These are phyloP conservation scores for Melaleuca alternifolia DNA, from an alignment of 345 rosid species.

Conservation along the genomic window DNA sequence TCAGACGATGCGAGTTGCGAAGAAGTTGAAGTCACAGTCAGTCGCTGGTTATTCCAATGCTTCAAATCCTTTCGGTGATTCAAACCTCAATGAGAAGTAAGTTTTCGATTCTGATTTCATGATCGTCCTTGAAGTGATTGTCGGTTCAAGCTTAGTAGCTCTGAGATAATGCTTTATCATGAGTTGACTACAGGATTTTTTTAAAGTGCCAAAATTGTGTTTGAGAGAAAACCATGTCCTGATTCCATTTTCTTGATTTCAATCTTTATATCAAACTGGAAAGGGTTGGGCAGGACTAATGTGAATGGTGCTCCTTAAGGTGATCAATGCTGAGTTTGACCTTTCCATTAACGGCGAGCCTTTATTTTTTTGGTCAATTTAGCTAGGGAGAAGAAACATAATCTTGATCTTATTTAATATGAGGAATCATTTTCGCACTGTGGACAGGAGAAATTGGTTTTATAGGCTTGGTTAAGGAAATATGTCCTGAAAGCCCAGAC, in stretches of 20 bases:
- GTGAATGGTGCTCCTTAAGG: too few species aligned
- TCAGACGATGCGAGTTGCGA: slow-evolving; percentile 66
- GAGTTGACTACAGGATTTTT: not conserved
- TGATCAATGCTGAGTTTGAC: too few species aligned
- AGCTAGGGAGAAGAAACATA: too few species aligned
- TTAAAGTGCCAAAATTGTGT: not conserved
- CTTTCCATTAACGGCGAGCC: too few species aligned
- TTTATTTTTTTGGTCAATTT: too few species aligned
- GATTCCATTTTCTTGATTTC: not conserved
- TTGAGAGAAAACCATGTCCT: not conserved
- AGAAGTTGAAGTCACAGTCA: slow-evolving; percentile 63
- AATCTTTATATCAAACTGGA: not conserved
- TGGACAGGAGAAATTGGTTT: not conserved
- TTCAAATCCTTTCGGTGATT: slow-evolving; percentile 95
- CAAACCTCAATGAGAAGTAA: slow-evolving; percentile 84
- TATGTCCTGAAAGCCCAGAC: too few species aligned
- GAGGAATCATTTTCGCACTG: not conserved
- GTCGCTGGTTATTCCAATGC: slow-evolving; percentile 89
- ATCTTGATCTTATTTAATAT: not conserved
- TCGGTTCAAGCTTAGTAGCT: slow-evolving; percentile 32
- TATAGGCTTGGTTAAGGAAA: too few species aligned
- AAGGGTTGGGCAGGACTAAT: not conserved
- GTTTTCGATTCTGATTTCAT: not conserved
- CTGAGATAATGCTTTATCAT: not conserved
- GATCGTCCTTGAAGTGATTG: slow-evolving; percentile 31